These are phyloP conservation scores for Reticulascus tulasneorum DNA, from an alignment of 2,329 filamentous ascomycete genomes.

Conservation along the genomic window DNA sequence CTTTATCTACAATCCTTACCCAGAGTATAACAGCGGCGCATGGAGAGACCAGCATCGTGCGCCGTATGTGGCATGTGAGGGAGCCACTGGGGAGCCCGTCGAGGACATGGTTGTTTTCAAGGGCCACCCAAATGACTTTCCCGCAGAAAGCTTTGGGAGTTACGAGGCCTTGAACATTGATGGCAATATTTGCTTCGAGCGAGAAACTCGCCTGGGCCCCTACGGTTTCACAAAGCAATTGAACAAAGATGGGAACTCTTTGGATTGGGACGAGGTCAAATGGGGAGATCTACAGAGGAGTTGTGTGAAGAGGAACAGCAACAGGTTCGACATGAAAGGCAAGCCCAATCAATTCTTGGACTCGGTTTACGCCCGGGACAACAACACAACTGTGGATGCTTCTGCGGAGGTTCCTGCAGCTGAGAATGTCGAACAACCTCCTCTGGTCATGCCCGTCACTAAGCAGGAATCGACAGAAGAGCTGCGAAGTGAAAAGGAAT, in stretches of 20 bases:
- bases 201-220: conserved; percentile 64
- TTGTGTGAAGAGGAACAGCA: conserved; percentile 63
- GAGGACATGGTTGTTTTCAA: conserved; percentile 64
- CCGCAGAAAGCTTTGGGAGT: conserved; percentile 58
- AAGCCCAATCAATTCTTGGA: conserved; percentile 39
- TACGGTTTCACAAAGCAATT: conserved; percentile 54
- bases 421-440: not conserved
- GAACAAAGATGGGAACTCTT: conserved; percentile 38
- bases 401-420: conserved; percentile 11
- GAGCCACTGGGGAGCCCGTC: conserved; percentile 55
- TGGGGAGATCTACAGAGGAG: conserved; percentile 69
- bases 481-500: conserved; percentile 3
- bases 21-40: conserved; percentile 59
- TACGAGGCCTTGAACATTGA: conserved; percentile 59
- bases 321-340: conserved; percentile 51
- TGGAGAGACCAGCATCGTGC: conserved; percentile 58
- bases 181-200: conserved; percentile 61
- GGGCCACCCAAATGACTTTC: conserved; percentile 55
- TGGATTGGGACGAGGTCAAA: conserved; percentile 61
- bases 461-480: conserved; percentile 6
- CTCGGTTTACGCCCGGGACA: conserved; percentile 35
- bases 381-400: no score
- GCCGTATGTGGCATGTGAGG: conserved; percentile 59
- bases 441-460: conserved; percentile 1
- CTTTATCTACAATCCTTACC: conserved; percentile 66